Conservation (phyloP, 371 early-diverging fungal species). For the Circinella umbellata region DNA sequence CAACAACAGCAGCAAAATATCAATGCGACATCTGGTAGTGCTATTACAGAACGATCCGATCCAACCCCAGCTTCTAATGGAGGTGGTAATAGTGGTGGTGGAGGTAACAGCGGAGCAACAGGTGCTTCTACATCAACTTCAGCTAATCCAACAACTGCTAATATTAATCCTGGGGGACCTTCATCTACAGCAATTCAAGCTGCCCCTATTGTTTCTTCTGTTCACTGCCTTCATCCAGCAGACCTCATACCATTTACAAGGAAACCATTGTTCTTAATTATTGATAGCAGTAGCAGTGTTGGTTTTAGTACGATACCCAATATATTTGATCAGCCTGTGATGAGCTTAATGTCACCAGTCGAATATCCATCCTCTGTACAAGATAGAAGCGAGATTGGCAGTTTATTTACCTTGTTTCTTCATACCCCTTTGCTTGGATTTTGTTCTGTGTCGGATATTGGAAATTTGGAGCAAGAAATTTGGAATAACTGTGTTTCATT, state of each 20-base stretch:
- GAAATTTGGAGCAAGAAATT: constrained; percentile 55
- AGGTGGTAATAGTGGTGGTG: too few relatives aligned
- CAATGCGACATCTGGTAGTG: background rate
- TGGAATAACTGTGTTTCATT: constrained; percentile 65
- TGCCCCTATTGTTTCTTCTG: constrained; percentile 30
- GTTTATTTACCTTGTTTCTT: constrained; percentile 90
- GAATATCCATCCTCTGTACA: constrained; percentile 83
- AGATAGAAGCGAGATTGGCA: constrained; percentile 84
- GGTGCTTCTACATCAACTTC: constrained; percentile 10
- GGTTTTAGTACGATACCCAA: constrained; percentile 80
- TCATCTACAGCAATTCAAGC: constrained; percentile 9
- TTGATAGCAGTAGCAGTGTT: constrained; percentile 86
- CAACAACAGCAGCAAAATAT: background rate
- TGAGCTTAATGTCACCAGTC: constrained; percentile 88
- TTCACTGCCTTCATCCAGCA: constrained; percentile 84
- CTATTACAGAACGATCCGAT: constrained; percentile 17
- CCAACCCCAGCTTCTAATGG: background rate
- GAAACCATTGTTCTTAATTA: constrained; percentile 90
- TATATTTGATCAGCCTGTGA: constrained; percentile 86
- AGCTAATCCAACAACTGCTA: background rate
- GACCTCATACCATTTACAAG: constrained; percentile 93
- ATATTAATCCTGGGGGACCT: background rate
- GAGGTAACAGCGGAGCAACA: background rate
- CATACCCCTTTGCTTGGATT: constrained; percentile 83
- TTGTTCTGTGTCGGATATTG: constrained; percentile 71